These are phyloP conservation scores for Castanea mollissima DNA, from an alignment of 306 rosid species.

Conservation along the genomic window DNA sequence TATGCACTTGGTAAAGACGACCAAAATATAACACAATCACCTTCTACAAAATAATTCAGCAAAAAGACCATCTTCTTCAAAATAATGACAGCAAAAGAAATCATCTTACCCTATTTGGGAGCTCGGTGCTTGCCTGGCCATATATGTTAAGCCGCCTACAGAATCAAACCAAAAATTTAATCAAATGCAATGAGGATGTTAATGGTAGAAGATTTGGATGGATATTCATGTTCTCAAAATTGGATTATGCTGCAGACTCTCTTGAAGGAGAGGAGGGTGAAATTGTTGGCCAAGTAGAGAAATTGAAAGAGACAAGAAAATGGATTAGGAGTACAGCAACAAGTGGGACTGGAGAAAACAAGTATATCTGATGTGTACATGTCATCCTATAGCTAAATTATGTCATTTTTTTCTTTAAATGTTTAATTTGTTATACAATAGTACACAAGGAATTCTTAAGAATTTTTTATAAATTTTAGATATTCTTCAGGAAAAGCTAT, in stretches of 20 bases:
- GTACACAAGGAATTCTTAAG: neutral
- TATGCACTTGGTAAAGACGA: neutral
- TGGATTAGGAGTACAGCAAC: neutral
- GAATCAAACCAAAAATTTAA: slow-evolving; percentile 25
- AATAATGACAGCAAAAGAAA: neutral
- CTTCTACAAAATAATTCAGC: neutral
- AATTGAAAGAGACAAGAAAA: neutral
- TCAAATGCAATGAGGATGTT: neutral
- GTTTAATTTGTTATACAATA: neutral
- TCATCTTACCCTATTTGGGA: slow-evolving; percentile 70
- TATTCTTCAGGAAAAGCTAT: neutral
- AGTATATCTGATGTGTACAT: neutral
- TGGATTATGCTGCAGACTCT: neutral
- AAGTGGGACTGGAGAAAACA: neutral
- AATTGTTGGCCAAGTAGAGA: neutral
- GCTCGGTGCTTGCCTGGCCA: slow-evolving; percentile 54
- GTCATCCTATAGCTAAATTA: neutral
- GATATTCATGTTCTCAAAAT: neutral
- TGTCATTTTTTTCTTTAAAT: neutral
- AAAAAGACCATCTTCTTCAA: neutral
- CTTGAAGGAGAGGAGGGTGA: neutral
- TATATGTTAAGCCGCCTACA: slow-evolving; percentile 68
- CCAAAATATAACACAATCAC: neutral
- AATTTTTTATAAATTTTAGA: neutral
- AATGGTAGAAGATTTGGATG: neutral